Evolutionary conservation across 2,329 filamentous ascomycete genomes (phyloP).

Genomic region (Fusarium sp.): DNA sequence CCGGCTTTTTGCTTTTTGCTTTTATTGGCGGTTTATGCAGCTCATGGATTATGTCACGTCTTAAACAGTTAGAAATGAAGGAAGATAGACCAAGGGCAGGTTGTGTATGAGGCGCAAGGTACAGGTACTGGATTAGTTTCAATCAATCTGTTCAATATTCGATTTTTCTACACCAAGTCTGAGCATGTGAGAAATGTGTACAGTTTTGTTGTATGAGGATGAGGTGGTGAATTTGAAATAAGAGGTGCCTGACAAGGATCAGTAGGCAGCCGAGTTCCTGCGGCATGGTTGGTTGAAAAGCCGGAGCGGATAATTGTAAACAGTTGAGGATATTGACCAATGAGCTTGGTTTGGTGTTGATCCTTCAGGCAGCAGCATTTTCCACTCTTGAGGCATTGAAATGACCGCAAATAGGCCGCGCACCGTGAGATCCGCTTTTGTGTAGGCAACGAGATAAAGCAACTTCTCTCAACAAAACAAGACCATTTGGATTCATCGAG

Average conservation of each 20-base stretch:
- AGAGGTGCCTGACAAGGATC: constrained; percentile 7
- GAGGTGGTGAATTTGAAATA: too few species aligned
- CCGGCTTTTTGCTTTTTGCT: constrained; percentile 29
- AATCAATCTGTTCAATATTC: constrained; percentile 32
- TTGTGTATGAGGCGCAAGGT: constrained; percentile 40
- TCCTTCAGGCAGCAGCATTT: constrained; percentile 45
- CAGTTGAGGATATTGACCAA: constrained; percentile 15
- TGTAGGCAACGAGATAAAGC: constrained; percentile 46
- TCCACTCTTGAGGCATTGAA: constrained; percentile 26
- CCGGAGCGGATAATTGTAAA: not conserved
- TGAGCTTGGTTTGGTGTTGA: constrained; percentile 7
- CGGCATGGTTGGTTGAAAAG: constrained; percentile 6
- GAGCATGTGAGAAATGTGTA: too few species aligned
- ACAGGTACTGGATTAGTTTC: constrained; percentile 37
- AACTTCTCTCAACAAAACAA: constrained; percentile 35
- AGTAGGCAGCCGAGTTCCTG: constrained; percentile 26
- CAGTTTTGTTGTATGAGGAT: too few species aligned
- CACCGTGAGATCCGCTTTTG: constrained; percentile 43
- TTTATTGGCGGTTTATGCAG: constrained; percentile 36
- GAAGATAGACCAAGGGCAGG: constrained; percentile 34
- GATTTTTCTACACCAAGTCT: constrained; percentile 5
- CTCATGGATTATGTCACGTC: constrained; percentile 32
- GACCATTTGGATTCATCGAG: constrained; percentile 33
- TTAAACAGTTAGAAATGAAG: constrained; percentile 37
- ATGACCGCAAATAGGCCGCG: constrained; percentile 43